Base-by-base conservation (phyloP, 2,329 filamentous ascomycete species). In the Colletotrichum gigasporum region DNA sequence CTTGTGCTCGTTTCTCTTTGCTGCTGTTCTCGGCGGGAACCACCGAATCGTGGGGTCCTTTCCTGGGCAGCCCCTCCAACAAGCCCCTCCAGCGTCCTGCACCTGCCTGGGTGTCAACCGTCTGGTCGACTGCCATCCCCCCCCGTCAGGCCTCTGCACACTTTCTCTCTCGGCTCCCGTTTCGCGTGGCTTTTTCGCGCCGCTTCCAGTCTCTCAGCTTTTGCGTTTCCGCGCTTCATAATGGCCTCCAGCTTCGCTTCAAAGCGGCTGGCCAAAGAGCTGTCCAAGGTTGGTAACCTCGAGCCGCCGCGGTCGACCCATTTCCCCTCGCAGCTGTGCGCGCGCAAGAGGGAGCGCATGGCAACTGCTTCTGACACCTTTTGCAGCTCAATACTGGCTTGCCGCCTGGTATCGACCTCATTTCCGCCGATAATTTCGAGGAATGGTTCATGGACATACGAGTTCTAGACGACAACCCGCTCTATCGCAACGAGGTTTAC, bases 391-490 rank as follows among this genome's bases (percentile, higher is more conserved):
- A 80, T 66, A 77, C 78, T 54, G 83, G 82, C 65, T 74, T 90
- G 37, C 88, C 89, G 39, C 87, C 88, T 16, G 88, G 89, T 55
- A 97, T 99, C 76, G 84, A 87, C 50, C 87, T 98, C 50, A 89
- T 96, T 64, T 87, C 90, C 48, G 90, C 93, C 61, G 92, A 96
- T 47, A 90, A 94, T 75, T 89, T 97, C 54, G 86, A 93, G 73
- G 91, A 96, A 80, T 99, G 96, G 96, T 83, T 90, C 52, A 89
- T 98, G 80, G 96, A 99, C 75, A 96, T 99, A 56, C 83, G 86
- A 69, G 95, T 99, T 54, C 86, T 98, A 39, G 96, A 98, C 77
- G 81, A 87, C 63, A 99, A 99, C 74, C 95, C 95, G 2, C 80
- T 99, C 48, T 99, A 99, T 79, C 80, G 87, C 53, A 86, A 88